phyloP scores from a whole-genome alignment of 352 stramenopile genomes.

The Phytophthora pinifolia region DNA sequence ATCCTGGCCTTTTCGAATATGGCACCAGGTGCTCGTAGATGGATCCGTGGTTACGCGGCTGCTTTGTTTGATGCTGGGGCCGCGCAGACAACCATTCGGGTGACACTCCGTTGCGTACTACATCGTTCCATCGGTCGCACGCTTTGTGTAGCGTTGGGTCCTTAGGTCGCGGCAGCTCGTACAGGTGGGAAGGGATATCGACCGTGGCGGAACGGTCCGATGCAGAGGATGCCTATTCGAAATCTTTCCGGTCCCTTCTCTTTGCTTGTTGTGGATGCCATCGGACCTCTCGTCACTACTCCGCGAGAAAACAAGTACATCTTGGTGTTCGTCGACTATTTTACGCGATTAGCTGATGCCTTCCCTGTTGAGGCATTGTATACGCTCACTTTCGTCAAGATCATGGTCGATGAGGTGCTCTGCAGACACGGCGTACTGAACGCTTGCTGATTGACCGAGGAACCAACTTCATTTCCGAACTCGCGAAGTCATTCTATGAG shows the following conservation, averaged over 20 bases:
- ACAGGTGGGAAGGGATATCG: not conserved
- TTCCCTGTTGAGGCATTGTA: not conserved
- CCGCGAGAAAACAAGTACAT: not conserved
- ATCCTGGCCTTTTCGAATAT: no score
- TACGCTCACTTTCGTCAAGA: conserved; percentile 1
- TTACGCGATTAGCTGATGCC: not conserved
- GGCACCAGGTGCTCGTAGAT: no score
- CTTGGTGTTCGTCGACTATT: not conserved
- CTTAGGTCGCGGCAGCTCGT: no score
- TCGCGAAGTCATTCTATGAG: not conserved
- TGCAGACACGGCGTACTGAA: not conserved
- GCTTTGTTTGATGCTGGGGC: no score
- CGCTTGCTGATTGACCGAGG: not conserved
- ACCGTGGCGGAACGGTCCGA: not conserved
- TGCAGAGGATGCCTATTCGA: not conserved
- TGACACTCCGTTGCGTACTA: no score
- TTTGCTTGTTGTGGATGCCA: not conserved
- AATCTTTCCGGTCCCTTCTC: not conserved
- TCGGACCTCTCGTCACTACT: not conserved
- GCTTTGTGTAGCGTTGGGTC: no score
- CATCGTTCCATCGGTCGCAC: no score
- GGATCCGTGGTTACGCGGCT: no score
- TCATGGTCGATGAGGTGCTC: not conserved
- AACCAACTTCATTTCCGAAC: conserved; percentile 2
- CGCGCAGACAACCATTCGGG: no score